phyloP scores from a whole-genome alignment of 129 eudicot genomes.

The Helichrysum umbraculigerum region DNA sequence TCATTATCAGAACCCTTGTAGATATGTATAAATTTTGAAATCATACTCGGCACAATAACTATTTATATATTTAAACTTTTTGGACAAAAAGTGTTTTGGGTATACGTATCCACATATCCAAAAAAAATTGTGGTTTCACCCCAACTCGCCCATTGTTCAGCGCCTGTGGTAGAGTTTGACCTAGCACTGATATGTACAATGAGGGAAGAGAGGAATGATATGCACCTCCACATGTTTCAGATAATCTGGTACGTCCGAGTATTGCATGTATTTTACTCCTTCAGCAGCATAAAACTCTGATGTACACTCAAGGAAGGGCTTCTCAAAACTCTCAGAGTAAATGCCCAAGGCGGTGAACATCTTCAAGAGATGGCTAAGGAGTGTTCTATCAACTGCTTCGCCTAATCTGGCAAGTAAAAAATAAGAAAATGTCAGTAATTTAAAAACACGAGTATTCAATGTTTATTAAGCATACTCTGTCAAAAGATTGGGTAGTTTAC shows the following conservation, averaged over 20 bases:
- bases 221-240: slow-evolving; percentile 93
- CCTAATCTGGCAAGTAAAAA: slow-evolving; percentile 65
- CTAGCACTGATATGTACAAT: background rate
- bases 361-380: slow-evolving; percentile 91
- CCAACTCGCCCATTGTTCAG: background rate
- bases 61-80: background rate
- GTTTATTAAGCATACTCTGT: slow-evolving; percentile 6
- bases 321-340: slow-evolving; percentile 88
- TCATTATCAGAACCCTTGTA: background rate
- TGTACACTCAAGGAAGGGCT: slow-evolving; percentile 88
- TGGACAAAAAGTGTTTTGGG: background rate
- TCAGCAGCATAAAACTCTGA: slow-evolving; percentile 93
- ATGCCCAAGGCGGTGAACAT: slow-evolving; percentile 96
- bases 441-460: background rate
- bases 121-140: background rate
- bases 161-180: background rate
- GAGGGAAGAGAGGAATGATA: slow-evolving; percentile 1
- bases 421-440: slow-evolving; percentile 11
- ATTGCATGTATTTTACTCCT: slow-evolving; percentile 95
- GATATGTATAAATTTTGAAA: too few relatives aligned
- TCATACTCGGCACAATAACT: background rate
- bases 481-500: slow-evolving; percentile 33
- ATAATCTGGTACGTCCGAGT: slow-evolving; percentile 93
- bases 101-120: background rate
- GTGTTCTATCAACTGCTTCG: slow-evolving; percentile 97